Base-by-base conservation (phyloP, 2,329 filamentous ascomycete genomes). In the Cordyceps farinosa region DNA sequence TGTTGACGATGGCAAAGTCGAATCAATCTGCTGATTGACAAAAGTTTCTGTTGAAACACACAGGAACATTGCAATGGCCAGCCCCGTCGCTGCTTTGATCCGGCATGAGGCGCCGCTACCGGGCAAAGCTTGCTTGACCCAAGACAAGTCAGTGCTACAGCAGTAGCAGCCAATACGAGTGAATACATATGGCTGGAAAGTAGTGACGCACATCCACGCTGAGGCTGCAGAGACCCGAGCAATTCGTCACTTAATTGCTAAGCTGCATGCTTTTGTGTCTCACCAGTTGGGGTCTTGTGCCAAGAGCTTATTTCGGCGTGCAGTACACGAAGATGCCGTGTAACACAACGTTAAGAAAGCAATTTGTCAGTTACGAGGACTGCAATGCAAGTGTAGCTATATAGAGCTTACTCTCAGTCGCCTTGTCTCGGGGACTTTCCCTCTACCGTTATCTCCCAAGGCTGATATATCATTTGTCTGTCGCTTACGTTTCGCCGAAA, bases 291-390 rank as follows among this genome's bases (percentile, higher is more conserved):
- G 32, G 9, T 7, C 13, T 50, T 29, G 40, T 38, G 5, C 36
- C 10, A 40, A 32, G 44, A 40, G 32, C 34, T 61, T 62, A 55
- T 55, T 55, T 62, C 27, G 30, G 10, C 42, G 22, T 40, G 59
- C 61, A 58, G 47, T 34, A 58, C 61, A 63, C 61, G 61, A 63
- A 53, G 36, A 44, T 48, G 61, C 30, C 5, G 61, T 59, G 48
- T 13, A 11, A 45, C 53, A 5, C 11, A 30, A 30, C 13, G 15
- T n/a, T 6, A 42, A 8, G 40, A 32, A 30, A 40, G 45, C 27
- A 62, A 62, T 56, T 48, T 50, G 42, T 17, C 15, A 17, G 5
- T 62, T 55, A 62, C 51, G 59, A 62, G 8, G 30, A 32, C 32
- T 5, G 13, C 22, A 17, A 8, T 13, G 17, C 6, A 17, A 34